phyloP scores from a whole-genome alignment of 2,329 filamentous ascomycete species.

The Exophiala phaeomuriformis region DNA sequence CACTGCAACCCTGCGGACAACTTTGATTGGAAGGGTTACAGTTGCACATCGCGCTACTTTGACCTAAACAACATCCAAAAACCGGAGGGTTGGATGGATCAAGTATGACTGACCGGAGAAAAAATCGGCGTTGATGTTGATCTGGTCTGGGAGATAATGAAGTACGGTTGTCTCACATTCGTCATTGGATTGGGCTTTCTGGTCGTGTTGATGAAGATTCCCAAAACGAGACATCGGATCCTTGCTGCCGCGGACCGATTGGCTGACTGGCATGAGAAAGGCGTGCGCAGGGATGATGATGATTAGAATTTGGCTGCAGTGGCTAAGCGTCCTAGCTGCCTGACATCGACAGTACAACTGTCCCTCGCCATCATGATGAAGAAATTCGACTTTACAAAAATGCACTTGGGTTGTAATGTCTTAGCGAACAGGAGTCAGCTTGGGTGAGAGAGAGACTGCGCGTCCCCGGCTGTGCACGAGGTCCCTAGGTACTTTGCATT shows the following conservation, averaged over 20 bases:
- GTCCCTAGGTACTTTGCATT: too few species aligned
- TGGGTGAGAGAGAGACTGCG: too few species aligned
- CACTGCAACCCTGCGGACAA: slow-evolving; percentile 94
- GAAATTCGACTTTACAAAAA: too few species aligned
- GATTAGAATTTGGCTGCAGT: not conserved
- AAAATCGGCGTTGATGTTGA: slow-evolving; percentile 2
- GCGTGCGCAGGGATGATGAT: slow-evolving; percentile 4
- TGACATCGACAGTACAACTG: too few species aligned
- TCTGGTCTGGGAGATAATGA: slow-evolving; percentile 15
- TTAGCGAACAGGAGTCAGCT: too few species aligned
- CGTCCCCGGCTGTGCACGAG: too few species aligned
- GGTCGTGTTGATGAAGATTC: slow-evolving; percentile 21
- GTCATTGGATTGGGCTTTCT: slow-evolving; percentile 17
- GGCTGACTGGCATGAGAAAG: slow-evolving; percentile 25
- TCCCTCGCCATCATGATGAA: too few species aligned
- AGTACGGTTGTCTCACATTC: slow-evolving; percentile 19
- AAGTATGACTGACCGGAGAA: slow-evolving; percentile 40
- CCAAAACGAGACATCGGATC: slow-evolving; percentile 25
- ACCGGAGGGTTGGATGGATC: slow-evolving; percentile 75
- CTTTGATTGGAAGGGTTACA: slow-evolving; percentile 99
- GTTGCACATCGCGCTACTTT: slow-evolving; percentile 82
- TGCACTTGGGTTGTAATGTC: too few species aligned
- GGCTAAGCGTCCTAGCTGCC: too few species aligned
- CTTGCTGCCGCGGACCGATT: slow-evolving; percentile 19
- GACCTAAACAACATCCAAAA: slow-evolving; percentile 74